These are phyloP conservation scores for Asterophora lycoperdoides DNA, from an alignment of 768 basidiomycete species.

Conservation along the genomic window DNA sequence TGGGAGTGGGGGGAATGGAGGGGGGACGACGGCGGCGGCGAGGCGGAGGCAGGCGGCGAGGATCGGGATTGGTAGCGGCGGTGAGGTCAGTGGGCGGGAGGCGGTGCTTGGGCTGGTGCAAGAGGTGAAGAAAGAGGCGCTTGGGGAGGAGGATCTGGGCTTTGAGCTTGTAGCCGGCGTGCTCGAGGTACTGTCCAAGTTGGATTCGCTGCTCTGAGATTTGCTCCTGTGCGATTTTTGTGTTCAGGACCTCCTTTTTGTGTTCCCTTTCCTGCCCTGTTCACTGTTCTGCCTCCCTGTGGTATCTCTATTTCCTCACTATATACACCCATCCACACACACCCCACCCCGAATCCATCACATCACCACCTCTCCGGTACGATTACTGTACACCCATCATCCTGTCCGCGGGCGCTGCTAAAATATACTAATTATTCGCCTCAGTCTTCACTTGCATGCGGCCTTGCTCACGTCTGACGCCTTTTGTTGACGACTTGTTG, in stretches of 20 bases:
- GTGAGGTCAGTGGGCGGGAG: conserved; percentile 50
- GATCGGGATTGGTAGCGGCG: conserved; percentile 52
- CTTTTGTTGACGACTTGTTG: too few species aligned
- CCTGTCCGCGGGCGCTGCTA: neutral
- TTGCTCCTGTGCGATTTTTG: neutral
- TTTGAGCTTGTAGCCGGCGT: conserved; percentile 93
- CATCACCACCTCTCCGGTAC: too few species aligned
- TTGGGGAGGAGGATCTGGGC: conserved; percentile 70
- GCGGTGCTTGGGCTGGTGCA: conserved; percentile 68
- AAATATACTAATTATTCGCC: conserved; percentile 6
- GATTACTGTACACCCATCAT: too few species aligned
- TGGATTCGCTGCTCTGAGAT: conserved; percentile 76
- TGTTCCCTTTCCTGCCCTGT: neutral
- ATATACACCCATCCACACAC: neutral
- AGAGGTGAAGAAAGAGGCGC: conserved; percentile 71
- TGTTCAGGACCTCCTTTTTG: too few species aligned
- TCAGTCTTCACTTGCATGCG: too few species aligned
- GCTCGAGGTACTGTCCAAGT: conserved; percentile 86
- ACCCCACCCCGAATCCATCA: neutral
- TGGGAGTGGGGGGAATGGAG: conserved; percentile 12
- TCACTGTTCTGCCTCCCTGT: neutral
- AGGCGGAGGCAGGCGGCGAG: conserved; percentile 36
- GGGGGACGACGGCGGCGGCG: conserved; percentile 26
- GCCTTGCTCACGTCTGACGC: too few species aligned
- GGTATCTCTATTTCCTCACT: neutral